Conservation (phyloP, 129 eudicot species). For the Calendula officinalis region DNA sequence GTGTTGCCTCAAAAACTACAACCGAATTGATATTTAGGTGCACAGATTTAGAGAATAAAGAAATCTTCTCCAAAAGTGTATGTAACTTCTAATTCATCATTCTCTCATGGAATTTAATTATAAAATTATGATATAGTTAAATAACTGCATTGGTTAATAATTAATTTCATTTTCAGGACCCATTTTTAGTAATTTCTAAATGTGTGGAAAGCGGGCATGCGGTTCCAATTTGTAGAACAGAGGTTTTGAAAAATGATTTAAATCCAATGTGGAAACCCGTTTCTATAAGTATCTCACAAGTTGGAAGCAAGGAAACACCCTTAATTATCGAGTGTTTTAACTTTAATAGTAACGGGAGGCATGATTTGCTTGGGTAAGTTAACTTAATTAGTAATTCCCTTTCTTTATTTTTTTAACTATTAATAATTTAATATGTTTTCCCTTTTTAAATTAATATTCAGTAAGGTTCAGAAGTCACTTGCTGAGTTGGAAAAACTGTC, state of each 20-base stretch:
- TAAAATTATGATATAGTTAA: neutral
- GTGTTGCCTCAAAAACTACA: constrained; percentile 72
- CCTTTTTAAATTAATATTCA: constrained; percentile 25
- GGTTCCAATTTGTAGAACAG: constrained; percentile 91
- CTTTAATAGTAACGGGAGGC: constrained; percentile 93
- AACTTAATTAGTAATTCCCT: constrained; percentile 18
- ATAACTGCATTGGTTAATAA: constrained; percentile 14
- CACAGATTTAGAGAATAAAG: constrained; percentile 85
- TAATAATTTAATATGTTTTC: constrained; percentile 11
- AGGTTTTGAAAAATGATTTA: constrained; percentile 76
- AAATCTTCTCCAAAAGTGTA: constrained; percentile 95
- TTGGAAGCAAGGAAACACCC: constrained; percentile 96
- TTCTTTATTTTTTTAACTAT: constrained; percentile 13
- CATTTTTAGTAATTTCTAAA: constrained; percentile 80
- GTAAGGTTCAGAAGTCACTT: constrained; percentile 82
- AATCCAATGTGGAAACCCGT: constrained; percentile 82
- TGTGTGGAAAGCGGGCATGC: constrained; percentile 58
- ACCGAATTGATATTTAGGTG: constrained; percentile 80
- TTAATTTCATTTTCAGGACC: constrained; percentile 67
- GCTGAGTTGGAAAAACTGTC: constrained; percentile 68
- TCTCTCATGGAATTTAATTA: constrained; percentile 2
- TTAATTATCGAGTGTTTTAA: constrained; percentile 79
- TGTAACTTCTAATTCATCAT: constrained; percentile 17
- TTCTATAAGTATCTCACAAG: constrained; percentile 71
- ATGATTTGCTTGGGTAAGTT: constrained; percentile 84